phyloP scores from a whole-genome alignment of 2,329 filamentous ascomycete genomes.

The Fusarium circinatum region DNA sequence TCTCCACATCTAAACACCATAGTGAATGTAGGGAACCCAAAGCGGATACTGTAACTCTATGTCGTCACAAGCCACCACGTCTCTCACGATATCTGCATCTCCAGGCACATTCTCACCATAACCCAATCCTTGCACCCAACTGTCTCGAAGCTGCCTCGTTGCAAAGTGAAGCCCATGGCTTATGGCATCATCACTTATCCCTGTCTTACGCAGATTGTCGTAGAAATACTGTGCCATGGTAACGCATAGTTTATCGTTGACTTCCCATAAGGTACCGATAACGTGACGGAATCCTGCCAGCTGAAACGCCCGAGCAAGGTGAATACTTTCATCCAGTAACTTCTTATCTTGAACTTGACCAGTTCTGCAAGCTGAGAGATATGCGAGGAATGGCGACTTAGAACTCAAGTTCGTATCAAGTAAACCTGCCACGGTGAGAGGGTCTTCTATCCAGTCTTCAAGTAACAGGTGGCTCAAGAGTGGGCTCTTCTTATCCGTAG shows the following conservation, averaged over 20 bases:
- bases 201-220: neutral
- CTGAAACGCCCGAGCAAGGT: neutral
- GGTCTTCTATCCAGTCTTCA: neutral
- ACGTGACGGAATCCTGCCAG: neutral
- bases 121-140: neutral
- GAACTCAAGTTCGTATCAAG: neutral
- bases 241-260: neutral
- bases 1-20: neutral
- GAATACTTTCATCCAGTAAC: neutral
- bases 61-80: neutral
- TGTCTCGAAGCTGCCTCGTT: neutral
- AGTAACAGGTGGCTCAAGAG: neutral
- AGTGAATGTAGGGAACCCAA: neutral
- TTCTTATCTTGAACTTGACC: neutral
- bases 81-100: neutral
- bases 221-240: neutral
- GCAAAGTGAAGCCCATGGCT: neutral
- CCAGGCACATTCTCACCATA: neutral
- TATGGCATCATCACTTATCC: neutral
- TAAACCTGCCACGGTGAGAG: neutral
- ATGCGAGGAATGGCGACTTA: neutral
- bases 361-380: neutral
- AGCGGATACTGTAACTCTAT: neutral
- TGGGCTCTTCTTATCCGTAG: neutral
- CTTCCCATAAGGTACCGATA: neutral